Evolutionary conservation across 164 flowering plant genomes (phyloP).

Genomic region (Tinospora cordifolia): DNA sequence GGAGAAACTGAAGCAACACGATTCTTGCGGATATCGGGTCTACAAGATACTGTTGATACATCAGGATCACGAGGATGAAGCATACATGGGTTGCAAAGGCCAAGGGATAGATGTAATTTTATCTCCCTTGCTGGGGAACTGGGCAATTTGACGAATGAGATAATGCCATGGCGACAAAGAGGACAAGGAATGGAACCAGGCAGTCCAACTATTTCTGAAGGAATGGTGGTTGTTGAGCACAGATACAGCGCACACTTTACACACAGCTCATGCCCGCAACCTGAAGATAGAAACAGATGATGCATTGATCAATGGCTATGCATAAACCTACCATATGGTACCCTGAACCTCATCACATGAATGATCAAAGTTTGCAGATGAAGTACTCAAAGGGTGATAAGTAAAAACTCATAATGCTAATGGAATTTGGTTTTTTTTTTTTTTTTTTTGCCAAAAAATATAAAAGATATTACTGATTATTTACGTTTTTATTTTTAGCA

Average conservation of each 20-base stretch:
- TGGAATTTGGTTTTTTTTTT: too few relatives aligned
- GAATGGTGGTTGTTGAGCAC: constrained; percentile 67
- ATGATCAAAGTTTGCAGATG: background rate
- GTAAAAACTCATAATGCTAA: too few relatives aligned
- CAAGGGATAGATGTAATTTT: constrained; percentile 49
- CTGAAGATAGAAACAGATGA: constrained; percentile 32
- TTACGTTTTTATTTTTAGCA: too few relatives aligned
- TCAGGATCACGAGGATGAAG: constrained; percentile 58
- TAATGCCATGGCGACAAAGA: constrained; percentile 72
- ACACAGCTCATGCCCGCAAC: constrained; percentile 84
- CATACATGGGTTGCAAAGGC: constrained; percentile 91
- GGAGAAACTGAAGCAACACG: constrained; percentile 85
- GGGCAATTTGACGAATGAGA: constrained; percentile 53
- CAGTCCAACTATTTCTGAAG: constrained; percentile 51
- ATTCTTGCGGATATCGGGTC: constrained; percentile 54
- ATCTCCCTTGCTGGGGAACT: constrained; percentile 57
- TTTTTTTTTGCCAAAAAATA: too few relatives aligned
- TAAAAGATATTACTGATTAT: too few relatives aligned
- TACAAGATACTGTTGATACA: constrained; percentile 30
- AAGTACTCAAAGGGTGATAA: too few relatives aligned
- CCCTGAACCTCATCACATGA: background rate
- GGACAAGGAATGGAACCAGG: constrained; percentile 94
- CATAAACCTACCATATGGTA: background rate
- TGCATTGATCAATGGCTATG: background rate
- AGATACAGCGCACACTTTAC: constrained; percentile 85